These are phyloP conservation scores for Pontederia crassipes DNA, from an alignment of 176 grass and related monocot species.

Conservation along the genomic window DNA sequence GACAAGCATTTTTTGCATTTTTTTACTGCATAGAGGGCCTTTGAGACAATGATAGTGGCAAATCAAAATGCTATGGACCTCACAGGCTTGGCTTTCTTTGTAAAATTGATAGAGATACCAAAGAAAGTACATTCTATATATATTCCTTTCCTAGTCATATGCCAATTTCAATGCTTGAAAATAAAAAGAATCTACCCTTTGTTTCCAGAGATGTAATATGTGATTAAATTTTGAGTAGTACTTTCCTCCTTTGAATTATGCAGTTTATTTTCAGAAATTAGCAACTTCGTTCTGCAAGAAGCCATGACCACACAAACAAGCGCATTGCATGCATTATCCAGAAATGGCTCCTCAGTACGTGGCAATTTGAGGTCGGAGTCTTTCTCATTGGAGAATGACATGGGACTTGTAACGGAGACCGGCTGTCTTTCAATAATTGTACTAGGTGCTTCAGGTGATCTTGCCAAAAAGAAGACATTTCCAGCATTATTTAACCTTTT, in stretches of 20 bases:
- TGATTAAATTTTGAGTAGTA: not conserved
- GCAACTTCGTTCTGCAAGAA: not conserved
- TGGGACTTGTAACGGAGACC: constrained; percentile 39
- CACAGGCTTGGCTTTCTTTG: no score
- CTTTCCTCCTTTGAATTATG: not conserved
- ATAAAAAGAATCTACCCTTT: no score
- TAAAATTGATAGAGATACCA: no score
- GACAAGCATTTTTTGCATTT: no score
- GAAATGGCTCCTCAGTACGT: constrained; percentile 7
- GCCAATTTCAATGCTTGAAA: no score
- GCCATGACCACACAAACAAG: constrained; percentile 4
- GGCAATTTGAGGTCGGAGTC: constrained; percentile 41
- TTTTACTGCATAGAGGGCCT: no score
- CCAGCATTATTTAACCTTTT: constrained; percentile 96
- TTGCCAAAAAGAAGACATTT: constrained; percentile 99
- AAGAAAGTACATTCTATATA: no score
- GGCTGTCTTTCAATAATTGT: constrained; percentile 83
- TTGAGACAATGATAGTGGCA: no score
- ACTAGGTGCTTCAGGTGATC: constrained; percentile 94
- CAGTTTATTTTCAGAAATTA: not conserved
- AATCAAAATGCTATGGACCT: no score
- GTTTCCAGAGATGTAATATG: not conserved
- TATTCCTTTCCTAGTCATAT: no score
- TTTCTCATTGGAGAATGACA: constrained; percentile 46
- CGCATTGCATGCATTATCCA: not conserved